These are phyloP conservation scores for Fusarium sp. DNA, from an alignment of 2,329 filamentous ascomycete species.

Conservation along the genomic window DNA sequence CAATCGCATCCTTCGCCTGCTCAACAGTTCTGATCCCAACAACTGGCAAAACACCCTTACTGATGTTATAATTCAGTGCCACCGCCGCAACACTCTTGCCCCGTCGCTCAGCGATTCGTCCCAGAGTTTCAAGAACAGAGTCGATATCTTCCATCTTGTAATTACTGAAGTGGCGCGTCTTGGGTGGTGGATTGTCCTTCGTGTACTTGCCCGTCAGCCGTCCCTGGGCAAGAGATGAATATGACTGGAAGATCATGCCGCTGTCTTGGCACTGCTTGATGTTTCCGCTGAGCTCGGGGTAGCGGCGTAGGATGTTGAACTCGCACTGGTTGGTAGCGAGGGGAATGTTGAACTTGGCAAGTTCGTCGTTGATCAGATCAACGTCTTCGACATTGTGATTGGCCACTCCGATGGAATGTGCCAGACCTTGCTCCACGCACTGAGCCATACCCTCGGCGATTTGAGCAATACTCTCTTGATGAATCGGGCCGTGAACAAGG, in stretches of 20 bases:
- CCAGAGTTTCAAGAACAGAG: background rate
- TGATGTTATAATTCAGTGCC: slow-evolving; percentile 12
- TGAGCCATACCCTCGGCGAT: slow-evolving; percentile 28
- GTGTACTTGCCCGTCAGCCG: slow-evolving; percentile 16
- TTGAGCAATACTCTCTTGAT: background rate
- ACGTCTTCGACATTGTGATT: slow-evolving; percentile 13
- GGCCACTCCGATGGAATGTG: slow-evolving; percentile 8
- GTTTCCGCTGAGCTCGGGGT: slow-evolving; percentile 3
- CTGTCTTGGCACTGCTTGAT: slow-evolving; percentile 10
- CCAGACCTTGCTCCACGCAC: slow-evolving; percentile 18
- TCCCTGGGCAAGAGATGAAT: background rate
- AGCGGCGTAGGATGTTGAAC: slow-evolving; percentile 17
- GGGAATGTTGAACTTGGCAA: slow-evolving; percentile 26
- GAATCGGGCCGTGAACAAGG: slow-evolving; percentile 18
- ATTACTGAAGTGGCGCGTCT: background rate
- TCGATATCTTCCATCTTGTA: slow-evolving; percentile 23
- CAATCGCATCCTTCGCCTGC: slow-evolving; percentile 12
- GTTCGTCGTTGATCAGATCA: slow-evolving; percentile 11
- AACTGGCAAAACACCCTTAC: slow-evolving; percentile 9
- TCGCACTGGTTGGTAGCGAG: slow-evolving; percentile 26
- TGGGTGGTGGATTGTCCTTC: background rate
- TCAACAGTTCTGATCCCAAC: slow-evolving; percentile 21
- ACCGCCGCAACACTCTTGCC: slow-evolving; percentile 14
- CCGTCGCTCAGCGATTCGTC: background rate
- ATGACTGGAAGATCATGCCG: slow-evolving; percentile 28